Base-by-base conservation (phyloP, 768 basidiomycete genomes). In the Clitopilus hobsonii region DNA sequence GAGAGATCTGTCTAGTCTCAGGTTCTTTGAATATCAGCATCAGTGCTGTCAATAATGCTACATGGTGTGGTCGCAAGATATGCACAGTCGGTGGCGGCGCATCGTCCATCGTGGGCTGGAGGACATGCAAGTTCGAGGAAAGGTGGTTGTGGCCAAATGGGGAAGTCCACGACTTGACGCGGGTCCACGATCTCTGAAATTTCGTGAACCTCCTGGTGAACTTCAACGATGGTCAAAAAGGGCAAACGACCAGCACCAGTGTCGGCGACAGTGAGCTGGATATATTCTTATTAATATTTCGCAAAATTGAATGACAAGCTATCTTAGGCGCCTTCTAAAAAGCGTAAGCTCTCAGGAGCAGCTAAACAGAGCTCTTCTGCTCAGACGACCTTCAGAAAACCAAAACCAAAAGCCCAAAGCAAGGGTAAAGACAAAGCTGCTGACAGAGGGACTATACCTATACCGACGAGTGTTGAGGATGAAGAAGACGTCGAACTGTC, bases 11-110 rank as follows among this genome's bases (percentile, higher is more conserved):
- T 54, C 75, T 77, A 38, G 77, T 69, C 23, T 76, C 74, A 55
- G 75, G 74, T 58, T 87, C 84, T 64, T 82, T 85, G 67, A 85
- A 88, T 3, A 80, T 71, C 11, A 86, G 71, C 56, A 84, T 72
- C 29, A 91, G 72, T 23, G 90, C 71, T 28, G 80, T 79, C 27
- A 92, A 73, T 14, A 92, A 71, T 49, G 79, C 79, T 51, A 93
- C 73, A 65, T 94, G 91, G 61, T 93, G 91, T 1, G 91, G 89
- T 53, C 84, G 77, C 25, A 93, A 75, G 54, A 83, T 75, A 68
- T 89, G 86, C 51, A 83, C 80, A 6, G 80, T 78, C 1, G 86
- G 84, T 6, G 85, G 83, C 53, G 81, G 82, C 20, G 76, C 73
- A 28, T 81, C 79, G 50, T 69, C 77, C 76, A 69, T 78, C 61